A percentile compares a stretch with the other conserved stretches of the same genome.
Conservation (phyloP, 2,329 filamentous ascomycete genomes). For the Podosphaera xanthii region DNA sequence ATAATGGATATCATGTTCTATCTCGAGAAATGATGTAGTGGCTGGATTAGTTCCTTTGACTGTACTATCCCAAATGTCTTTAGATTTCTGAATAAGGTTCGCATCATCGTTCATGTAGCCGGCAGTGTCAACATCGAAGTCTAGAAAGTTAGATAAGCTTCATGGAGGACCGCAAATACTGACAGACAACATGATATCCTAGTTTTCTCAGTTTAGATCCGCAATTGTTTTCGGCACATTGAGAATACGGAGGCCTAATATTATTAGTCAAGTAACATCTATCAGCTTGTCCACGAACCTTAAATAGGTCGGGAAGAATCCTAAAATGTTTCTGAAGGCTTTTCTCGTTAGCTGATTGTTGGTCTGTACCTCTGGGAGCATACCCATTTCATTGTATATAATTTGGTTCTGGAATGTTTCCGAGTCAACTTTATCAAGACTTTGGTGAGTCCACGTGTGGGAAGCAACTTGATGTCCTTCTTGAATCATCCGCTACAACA, state of each 20-base stretch:
- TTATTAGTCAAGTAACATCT: not conserved
- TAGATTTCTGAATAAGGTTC: slow-evolving; percentile 23
- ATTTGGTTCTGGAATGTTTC: slow-evolving; percentile 25
- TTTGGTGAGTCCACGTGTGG: slow-evolving; percentile 31
- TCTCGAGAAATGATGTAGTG: slow-evolving; percentile 21
- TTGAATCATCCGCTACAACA: slow-evolving; percentile 18
- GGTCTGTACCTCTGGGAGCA: not conserved
- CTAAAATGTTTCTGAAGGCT: slow-evolving; percentile 30
- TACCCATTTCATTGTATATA: slow-evolving; percentile 26
- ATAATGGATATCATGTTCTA: slow-evolving; percentile 23
- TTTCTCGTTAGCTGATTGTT: not conserved
- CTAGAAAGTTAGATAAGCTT: slow-evolving; percentile 8
- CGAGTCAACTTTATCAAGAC: slow-evolving; percentile 22
- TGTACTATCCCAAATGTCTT: slow-evolving; percentile 18
- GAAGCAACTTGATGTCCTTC: slow-evolving; percentile 34
- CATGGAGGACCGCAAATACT: not conserved
- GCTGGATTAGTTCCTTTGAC: slow-evolving; percentile 6
- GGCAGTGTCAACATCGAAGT: slow-evolving; percentile 23
- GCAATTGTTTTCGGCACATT: slow-evolving; percentile 19
- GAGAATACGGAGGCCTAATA: slow-evolving; percentile 21
- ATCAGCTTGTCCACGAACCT: slow-evolving; percentile 3
- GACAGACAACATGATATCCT: slow-evolving; percentile 24
- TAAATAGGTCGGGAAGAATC: slow-evolving; percentile 31
- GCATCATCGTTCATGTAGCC: slow-evolving; percentile 24
- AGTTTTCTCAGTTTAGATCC: slow-evolving; percentile 18